Base-by-base conservation (phyloP, 495 filamentous ascomycete species). In the Mytilinidion resinicola region DNA sequence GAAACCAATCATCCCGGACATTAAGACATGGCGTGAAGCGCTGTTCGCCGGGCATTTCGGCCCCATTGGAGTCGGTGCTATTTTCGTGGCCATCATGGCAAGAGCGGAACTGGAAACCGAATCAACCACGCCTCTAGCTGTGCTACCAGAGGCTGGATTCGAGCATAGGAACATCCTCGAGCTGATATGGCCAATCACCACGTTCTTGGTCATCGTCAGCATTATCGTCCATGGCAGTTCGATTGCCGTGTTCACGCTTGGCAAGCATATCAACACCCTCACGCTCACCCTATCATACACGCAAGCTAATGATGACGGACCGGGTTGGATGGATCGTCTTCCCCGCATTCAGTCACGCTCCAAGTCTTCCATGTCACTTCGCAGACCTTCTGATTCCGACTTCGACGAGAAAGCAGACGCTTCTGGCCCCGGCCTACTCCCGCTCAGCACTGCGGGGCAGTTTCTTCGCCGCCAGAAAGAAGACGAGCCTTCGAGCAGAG, bases 1-100 rank as follows among this genome's bases (percentile, higher is more conserved):
- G 41, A 97, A 97, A 68, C 92, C 95, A 0, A 25, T 97, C 6
- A 96, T 99, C 70, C 93, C 93, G 6, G 95, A 97, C 69, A 82
- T 99, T 59, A 97, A 96, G 72, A 96, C 93, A 0, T 99, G 95
- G 95, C 87, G 95, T 55, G 95, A 99, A 71, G 91, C 93, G 25
- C 79, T 97, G 12, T 99, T 99, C 70, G 95, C 95, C 30, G 95
- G 95, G 9, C 95, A 99, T 71, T 99, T 99, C 69, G 95, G 95
- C 14, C 95, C 95, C 20, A 97, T 99, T 61, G 95, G 95, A 53
- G 93, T 98, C 52, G 95, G 95, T 62, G 95, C 92, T 60, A 90
- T 99, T 58, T 99, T 97, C 57, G 88, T 96, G 53, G 88, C 89
- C 19, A 95, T 99, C 53, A 72, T 99, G 54, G 90, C 93, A 12